Evolutionary conservation across 2,329 filamentous ascomycete genomes (phyloP).

Genomic region (Aspergillus versicolor): DNA sequence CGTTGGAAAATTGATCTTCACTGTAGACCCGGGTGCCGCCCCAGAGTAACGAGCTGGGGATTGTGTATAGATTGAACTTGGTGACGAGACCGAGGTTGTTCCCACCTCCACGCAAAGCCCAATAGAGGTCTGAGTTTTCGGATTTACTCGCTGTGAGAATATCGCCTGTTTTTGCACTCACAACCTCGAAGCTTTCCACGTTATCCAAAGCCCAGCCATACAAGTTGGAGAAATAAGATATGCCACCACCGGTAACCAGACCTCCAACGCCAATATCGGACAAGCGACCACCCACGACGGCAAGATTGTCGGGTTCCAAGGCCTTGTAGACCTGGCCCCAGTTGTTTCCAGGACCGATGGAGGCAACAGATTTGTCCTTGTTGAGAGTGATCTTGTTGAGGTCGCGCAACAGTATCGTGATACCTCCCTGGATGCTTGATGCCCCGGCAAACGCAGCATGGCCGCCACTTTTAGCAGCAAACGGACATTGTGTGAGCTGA

Average conservation of each 20-base stretch:
- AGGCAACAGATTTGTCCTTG: constrained; percentile 27
- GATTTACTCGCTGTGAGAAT: constrained; percentile 34
- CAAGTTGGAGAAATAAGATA: constrained; percentile 11
- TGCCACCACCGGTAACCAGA: constrained; percentile 22
- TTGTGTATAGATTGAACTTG: constrained; percentile 41
- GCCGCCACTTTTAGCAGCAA: constrained; percentile 58
- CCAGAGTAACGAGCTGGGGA: constrained; percentile 40
- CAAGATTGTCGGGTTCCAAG: constrained; percentile 31
- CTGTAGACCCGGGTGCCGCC: constrained; percentile 36
- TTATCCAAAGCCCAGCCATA: constrained; percentile 14
- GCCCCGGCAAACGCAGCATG: constrained; percentile 58
- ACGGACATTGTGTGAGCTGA: constrained; percentile 37
- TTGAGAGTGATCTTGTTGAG: constrained; percentile 31
- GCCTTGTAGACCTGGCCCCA: constrained; percentile 36
- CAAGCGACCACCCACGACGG: constrained; percentile 36
- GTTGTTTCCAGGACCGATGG: constrained; percentile 33
- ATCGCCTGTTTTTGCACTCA: constrained; percentile 7
- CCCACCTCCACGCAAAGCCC: constrained; percentile 42
- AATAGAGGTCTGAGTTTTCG: constrained; percentile 39
- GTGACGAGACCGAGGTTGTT: constrained; percentile 43
- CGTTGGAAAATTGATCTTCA: constrained; percentile 25
- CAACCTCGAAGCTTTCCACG: constrained; percentile 12
- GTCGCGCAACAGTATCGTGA: constrained; percentile 34
- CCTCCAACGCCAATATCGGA: constrained; percentile 24
- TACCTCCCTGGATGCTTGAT: constrained; percentile 48